phyloP scores from a whole-genome alignment of 768 basidiomycete genomes.

The Phylloporus rhodoxanthus region DNA sequence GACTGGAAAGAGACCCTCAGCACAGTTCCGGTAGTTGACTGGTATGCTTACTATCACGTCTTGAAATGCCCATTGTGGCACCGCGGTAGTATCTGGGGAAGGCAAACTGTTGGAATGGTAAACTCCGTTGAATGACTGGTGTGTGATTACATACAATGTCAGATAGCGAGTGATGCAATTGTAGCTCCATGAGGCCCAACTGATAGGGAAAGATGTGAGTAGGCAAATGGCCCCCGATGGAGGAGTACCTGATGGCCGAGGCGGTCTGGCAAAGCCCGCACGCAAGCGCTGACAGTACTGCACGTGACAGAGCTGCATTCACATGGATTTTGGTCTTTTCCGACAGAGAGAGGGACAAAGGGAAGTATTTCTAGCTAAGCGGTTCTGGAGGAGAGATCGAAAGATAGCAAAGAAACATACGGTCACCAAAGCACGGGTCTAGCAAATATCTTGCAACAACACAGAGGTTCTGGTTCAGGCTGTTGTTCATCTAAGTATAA shows the following conservation, averaged over 20 bases:
- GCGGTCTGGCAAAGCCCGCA: conserved; percentile 48
- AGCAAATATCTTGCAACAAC: conserved; percentile 39
- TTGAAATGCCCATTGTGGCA: conserved; percentile 61
- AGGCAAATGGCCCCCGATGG: background rate
- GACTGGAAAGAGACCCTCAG: conserved; percentile 20
- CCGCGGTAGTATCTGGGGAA: conserved; percentile 38
- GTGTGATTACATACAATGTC: conserved; percentile 15
- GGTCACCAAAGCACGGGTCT: conserved; percentile 36
- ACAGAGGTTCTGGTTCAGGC: conserved; percentile 43
- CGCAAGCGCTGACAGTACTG: conserved; percentile 52
- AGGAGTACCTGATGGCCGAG: conserved; percentile 30
- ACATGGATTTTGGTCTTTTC: conserved; percentile 29
- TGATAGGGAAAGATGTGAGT: conserved; percentile 16
- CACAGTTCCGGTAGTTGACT: background rate
- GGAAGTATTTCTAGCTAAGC: conserved; percentile 28
- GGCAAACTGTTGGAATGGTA: conserved; percentile 36
- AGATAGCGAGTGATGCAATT: conserved; percentile 41
- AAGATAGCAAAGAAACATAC: conserved; percentile 27
- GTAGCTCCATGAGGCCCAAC: conserved; percentile 47
- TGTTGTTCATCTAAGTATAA: conserved; percentile 33
- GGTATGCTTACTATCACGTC: conserved; percentile 40
- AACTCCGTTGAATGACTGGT: background rate
- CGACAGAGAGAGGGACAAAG: conserved; percentile 35
- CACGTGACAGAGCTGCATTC: conserved; percentile 55
- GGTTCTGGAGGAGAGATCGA: conserved; percentile 7